Conservation (phyloP, 805 yeast species). For the Yamadazyma olivae region DNA sequence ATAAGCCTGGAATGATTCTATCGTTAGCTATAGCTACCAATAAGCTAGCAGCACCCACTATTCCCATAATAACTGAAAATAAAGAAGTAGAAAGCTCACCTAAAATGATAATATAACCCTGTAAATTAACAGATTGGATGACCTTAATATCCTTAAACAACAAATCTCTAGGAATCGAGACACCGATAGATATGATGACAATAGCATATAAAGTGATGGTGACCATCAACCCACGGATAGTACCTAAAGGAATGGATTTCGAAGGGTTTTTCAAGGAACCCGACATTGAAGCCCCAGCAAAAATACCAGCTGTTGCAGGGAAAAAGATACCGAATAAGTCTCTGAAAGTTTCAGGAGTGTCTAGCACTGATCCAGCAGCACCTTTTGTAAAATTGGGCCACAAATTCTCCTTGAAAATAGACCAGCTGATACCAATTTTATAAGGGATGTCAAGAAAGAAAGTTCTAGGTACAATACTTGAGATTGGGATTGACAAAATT, state of each 20-base stretch:
- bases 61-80: slow-evolving; percentile 91
- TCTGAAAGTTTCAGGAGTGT: slow-evolving; percentile 66
- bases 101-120: slow-evolving; percentile 63
- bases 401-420: slow-evolving; percentile 62
- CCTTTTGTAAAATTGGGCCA: slow-evolving; percentile 80
- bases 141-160: slow-evolving; percentile 79
- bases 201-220: slow-evolving; percentile 74
- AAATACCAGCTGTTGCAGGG: slow-evolving; percentile 98
- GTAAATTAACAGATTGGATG: slow-evolving; percentile 74
- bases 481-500: slow-evolving; percentile 78
- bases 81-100: slow-evolving; percentile 94
- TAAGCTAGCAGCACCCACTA: slow-evolving; percentile 92
- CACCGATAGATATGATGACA: slow-evolving; percentile 81
- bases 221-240: slow-evolving; percentile 73
- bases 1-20: slow-evolving; percentile 76
- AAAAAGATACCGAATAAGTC: slow-evolving; percentile 92
- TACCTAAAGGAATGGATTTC: slow-evolving; percentile 89
- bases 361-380: slow-evolving; percentile 84
- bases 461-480: slow-evolving; percentile 64
- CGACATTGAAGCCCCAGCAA: slow-evolving; percentile 99
- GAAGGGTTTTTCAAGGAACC: slow-evolving; percentile 89
- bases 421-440: slow-evolving; percentile 70
- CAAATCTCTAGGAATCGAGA: slow-evolving; percentile 75
- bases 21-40: slow-evolving; percentile 91
- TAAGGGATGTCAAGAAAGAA: slow-evolving; percentile 50